Base-by-base conservation (phyloP, 2,329 filamentous ascomycete genomes). In the Colletotrichum sp. region DNA sequence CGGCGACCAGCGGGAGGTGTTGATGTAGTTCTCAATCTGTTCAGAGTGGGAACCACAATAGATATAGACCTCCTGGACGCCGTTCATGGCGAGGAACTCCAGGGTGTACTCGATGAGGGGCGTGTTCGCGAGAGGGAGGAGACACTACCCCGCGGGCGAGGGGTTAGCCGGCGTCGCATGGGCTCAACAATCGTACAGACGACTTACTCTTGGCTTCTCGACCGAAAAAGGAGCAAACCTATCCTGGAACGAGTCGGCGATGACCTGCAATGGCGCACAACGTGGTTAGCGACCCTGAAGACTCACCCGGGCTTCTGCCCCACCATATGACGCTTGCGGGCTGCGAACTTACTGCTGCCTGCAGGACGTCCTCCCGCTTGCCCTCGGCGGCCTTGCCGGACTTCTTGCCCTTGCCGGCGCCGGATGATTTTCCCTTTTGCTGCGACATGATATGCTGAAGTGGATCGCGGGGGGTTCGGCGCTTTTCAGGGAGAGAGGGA, bases 91-190 rank as follows among this genome's bases (percentile, higher is more conserved):
- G 1, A 99, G 92, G 80, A 98, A 98, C 81, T 98, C 96, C 79
- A 98, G 92, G 6, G 96, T 98, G 83, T 99, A 98, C 84, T 99
- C 97, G 85, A 99, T 98, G 76, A 99, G 88, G 43, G 97, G 96
- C 3, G 93, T 96, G 83, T 98, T 98, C 74, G 95, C 97, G 74
- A 99, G 89, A 13, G 96, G 95, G 8, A 99, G 89, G 36, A 99
- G 93, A 86, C 97, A 98, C 94, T 97, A 21, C 43, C 43, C 43
- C 43, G 79, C 34, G 62, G 66, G 70, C 69, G 62, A 27, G 34
- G 29, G 54, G 18, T 34, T n/a, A 24, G 70, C 78, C 69, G 79
- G 76, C 63, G 69, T 74, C 65, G 76, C 70, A 68, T 55, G 15
- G 38, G 57, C 13, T 33, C 24, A 36, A 55, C 12, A 55, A 18